Base-by-base conservation (phyloP, 2,329 filamentous ascomycete genomes). In the Trichoderma asperellum region DNA sequence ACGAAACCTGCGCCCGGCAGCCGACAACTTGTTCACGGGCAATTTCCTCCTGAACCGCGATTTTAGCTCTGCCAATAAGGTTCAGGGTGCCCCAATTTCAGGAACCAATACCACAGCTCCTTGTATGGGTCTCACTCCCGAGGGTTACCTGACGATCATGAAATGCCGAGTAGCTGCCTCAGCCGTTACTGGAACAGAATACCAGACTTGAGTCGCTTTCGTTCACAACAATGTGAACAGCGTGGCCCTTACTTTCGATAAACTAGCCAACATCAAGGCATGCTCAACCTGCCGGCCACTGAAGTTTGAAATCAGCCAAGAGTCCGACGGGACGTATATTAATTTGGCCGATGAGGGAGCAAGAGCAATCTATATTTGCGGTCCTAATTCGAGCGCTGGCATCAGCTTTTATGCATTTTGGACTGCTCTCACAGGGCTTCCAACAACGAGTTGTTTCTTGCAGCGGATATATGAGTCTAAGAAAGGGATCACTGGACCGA, bases 391-490 rank as follows among this genome's bases (percentile, higher is more conserved):
- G 10, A 21, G 58, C 37, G 58, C 58, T 32, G 24, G 58, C 47
- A 8, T 21, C 5, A 29, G 7, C 58, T 61, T 49, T 21, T 61
- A 61, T 47, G 58, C 58, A 11, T 61, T 61, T 24, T 61, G 58
- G 58, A 61, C 37, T 10, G 11, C 27, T 47, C 24, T 61, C 24
- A 61, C 58, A 49, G 58, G 58, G 21, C 8, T 37, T 34, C 58
- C 58, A 12, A 47, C 37, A 7, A 4, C 58, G 11, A 47, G 14
- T 16, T 61, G 58, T 47, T 61, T 61, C 58, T 34, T 61, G 37
- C 58, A 61, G 58, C 24, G 58, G 27, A 61, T 61, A 61, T 61
- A 61, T 27, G 37, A 61, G 40, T 61, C 58, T 4, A 61, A 61
- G 29, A 37, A 61, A 18, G 58, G 58, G 8, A 34, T 61, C 11